Evolutionary conservation across 2,329 filamentous ascomycete species (phyloP), one percentile per base, ranked within the genome.

Genomic region (Ilyonectria mors-panacis): DNA sequence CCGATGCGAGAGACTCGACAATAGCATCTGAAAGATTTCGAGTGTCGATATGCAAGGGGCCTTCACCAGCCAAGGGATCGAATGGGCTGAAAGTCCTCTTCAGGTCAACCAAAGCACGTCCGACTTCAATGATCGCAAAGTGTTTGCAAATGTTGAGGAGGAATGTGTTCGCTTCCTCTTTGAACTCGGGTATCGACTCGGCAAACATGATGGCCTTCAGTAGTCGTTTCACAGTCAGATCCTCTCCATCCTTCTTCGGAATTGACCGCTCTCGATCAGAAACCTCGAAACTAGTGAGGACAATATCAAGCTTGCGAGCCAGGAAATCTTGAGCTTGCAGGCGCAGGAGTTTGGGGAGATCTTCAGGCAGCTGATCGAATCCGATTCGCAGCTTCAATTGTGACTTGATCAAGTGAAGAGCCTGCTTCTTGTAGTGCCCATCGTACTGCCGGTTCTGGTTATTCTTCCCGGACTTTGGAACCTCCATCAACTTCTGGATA

Each of bases 331-430:
- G 93, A 0, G 94, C 95, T 78, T 98, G 94, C 6, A 98, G 86
- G 39, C 96, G 92, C 53, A 99, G 88, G 9, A 97, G 85, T 50
- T 93, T 89, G 4, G 94, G 91, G 70, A 98, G 89, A 70, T 99
- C 95, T 8, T 99, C 96, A 0, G 95, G 95, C 13, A 98, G 85
- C 74, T 88, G 92, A 76, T 99, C 96, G 67, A 90, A 90, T 4
- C 96, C 96, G 64, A 99, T 92, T 61, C 95, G 90, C 35, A 99
- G 85, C 83, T 98, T 99, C 59, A 97, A 85, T 75, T 98, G 95
- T 1, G 94, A 89, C 72, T 92, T 94, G 76, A 99, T 91, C 75
- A 98, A 87, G 67, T 94, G 91, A 72, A 98, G 90, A 0, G 97
- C 94, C 81, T 99, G 94, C 77, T 93, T 93, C 83, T 98, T 98